A percentile compares a stretch with the other conserved stretches of the same genome.
Conservation (phyloP, 2,329 filamentous ascomycete genomes). For the Curvularia sp. region DNA sequence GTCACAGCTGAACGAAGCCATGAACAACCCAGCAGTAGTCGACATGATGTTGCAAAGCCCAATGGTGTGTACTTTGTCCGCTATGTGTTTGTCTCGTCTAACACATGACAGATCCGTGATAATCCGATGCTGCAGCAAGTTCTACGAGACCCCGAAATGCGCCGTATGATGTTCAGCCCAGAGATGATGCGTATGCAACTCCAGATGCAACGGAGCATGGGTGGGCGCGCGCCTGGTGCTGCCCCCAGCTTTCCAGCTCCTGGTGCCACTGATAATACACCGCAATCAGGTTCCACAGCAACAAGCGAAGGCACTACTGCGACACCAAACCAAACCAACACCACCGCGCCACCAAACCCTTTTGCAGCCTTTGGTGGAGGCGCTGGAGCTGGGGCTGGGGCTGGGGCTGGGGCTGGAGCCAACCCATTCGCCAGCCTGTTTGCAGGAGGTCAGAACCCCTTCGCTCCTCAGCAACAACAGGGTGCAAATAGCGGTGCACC, state of each 20-base stretch:
- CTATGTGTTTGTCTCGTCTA: slow-evolving; percentile 11
- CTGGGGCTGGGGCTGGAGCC: slow-evolving; percentile 23
- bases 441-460: slow-evolving; percentile 46
- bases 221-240: slow-evolving; percentile 55
- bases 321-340: slow-evolving; percentile 48
- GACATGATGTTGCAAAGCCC: slow-evolving; percentile 73
- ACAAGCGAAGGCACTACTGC: slow-evolving; percentile 46
- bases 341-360: slow-evolving; percentile 53
- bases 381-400: slow-evolving; percentile 24
- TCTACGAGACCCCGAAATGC: slow-evolving; percentile 85
- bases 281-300: slow-evolving; percentile 38
- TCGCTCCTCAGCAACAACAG: slow-evolving; percentile 37
- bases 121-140: slow-evolving; percentile 90
- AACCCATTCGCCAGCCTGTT: slow-evolving; percentile 71
- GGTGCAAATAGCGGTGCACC: slow-evolving; percentile 33
- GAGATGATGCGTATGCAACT: slow-evolving; percentile 81
- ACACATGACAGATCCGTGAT: slow-evolving; percentile 67
- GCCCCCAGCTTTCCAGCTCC: slow-evolving; percentile 80
- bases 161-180: slow-evolving; percentile 92
- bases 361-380: slow-evolving; percentile 55
- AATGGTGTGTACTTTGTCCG: slow-evolving; percentile 55
- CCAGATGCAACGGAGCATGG: slow-evolving; percentile 76
- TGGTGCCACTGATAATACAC: slow-evolving; percentile 87
- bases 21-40: slow-evolving; percentile 92
- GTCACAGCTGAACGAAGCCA: slow-evolving; percentile 89